Base-by-base conservation (phyloP, 108 stramenopile genomes). In the Discostella pseudostelligera region DNA sequence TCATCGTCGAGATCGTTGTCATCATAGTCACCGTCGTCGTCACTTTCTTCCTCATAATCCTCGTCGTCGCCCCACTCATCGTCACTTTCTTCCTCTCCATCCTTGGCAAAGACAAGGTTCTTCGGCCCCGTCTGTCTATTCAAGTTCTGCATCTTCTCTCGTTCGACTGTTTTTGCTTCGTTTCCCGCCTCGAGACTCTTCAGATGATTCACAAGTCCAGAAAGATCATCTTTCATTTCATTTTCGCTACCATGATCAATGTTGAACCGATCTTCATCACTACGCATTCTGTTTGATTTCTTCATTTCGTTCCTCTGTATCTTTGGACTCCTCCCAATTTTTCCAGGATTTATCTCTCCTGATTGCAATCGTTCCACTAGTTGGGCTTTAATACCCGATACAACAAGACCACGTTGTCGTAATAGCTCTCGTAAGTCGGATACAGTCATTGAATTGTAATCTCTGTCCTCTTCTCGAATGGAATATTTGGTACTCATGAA, bases 381-480 rank as follows among this genome's bases (percentile, higher is more conserved):
- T 26, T 78, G 76, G 2, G 66, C 62, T 53, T 81, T 81, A 0
- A 56, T 80, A 0, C 83, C 83, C 14, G 67, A 68, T 11, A 81
- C 65, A 39, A 46, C 56, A 14, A 83, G 57, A 9, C 79, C 79
- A 11, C 71, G 64, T 8, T 46, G 32, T 20, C 60, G 39, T 13
- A 83, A 57, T 45, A 73, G 22, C 11, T 60, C 83, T 22, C 80
- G 72, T 14, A 83, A 54, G 37, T 73, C 54, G 0, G 72, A 39
- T 0, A 84, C 78, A 11, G 72, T 81, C 75, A 78, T 51, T 0
- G 59, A 55, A 43, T 20, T 43, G 54, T 57, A 67, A 26, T 67
- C 59, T 10, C 20, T 24, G 21, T 48, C 39, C 4, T 25, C 49
- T 22, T 25, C 49, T 11, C 8, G 8, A 19, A 22, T 48, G 21